phyloP scores from a whole-genome alignment of 1,139 yeast genomes.

The Geotrichum reessii region DNA sequence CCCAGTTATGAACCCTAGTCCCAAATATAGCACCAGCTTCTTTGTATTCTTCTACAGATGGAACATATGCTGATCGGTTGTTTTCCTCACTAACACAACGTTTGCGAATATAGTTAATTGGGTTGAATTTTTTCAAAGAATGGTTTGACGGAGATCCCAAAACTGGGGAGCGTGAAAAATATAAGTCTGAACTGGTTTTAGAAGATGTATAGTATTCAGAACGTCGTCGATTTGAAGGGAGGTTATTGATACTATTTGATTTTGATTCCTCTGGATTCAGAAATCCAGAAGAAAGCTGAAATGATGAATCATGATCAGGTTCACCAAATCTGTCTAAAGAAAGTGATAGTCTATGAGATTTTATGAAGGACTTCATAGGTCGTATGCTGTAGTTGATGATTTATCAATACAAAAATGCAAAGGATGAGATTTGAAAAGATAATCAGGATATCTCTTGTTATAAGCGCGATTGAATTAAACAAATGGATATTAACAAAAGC shows the following conservation, averaged over 20 bases:
- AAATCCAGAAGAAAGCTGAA: not conserved
- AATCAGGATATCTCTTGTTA: not conserved
- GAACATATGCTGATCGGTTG: slow-evolving; percentile 3
- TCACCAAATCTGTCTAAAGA: not conserved
- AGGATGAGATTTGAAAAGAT: not conserved
- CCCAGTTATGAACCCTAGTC: slow-evolving; percentile 36
- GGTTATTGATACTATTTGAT: not conserved
- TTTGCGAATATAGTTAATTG: slow-evolving; percentile 24
- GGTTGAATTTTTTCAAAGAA: slow-evolving; percentile 29
- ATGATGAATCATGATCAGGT: not conserved
- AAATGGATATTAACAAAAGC: too few species aligned
- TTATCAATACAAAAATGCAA: not conserved
- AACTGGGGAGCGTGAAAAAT: slow-evolving; percentile 1
- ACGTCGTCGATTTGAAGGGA: not conserved
- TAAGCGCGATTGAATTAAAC: too few species aligned
- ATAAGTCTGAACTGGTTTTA: not conserved
- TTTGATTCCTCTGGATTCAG: slow-evolving; percentile 1
- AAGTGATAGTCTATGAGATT: not conserved
- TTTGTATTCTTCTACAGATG: slow-evolving; percentile 20
- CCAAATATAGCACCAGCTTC: slow-evolving; percentile 35
- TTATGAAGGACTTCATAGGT: not conserved
- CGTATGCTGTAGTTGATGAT: not conserved
- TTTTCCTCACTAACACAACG: slow-evolving; percentile 10
- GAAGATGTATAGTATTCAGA: slow-evolving; percentile 4
- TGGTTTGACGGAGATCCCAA: slow-evolving; percentile 6